Conservation (phyloP, 1,284 basidiomycete species). For the Malassezia equina region DNA sequence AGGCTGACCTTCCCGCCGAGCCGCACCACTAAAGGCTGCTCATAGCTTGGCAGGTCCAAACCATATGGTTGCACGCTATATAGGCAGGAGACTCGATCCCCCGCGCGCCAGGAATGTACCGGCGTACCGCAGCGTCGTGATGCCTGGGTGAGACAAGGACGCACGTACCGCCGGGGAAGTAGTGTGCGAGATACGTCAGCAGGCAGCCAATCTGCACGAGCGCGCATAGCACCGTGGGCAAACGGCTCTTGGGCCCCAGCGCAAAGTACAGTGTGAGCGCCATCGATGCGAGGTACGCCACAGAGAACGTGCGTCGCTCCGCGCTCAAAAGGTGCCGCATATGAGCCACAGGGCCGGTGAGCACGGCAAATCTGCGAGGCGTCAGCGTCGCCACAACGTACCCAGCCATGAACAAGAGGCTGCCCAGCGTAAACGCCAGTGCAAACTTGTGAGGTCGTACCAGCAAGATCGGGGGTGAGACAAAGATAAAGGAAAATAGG, state of each 20-base stretch:
- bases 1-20: slow-evolving; percentile 41
- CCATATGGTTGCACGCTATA: slow-evolving; percentile 12
- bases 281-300: slow-evolving; percentile 36
- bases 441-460: slow-evolving; percentile 41
- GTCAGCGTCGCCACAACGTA: slow-evolving; percentile 23
- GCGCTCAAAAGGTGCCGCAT: slow-evolving; percentile 38
- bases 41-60: not conserved
- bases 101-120: slow-evolving; percentile 37
- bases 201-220: slow-evolving; percentile 37
- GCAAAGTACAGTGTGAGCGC: slow-evolving; percentile 46
- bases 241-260: slow-evolving; percentile 34
- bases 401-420: slow-evolving; percentile 45
- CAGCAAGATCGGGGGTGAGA: slow-evolving; percentile 64
- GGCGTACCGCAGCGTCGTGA: slow-evolving; percentile 41
- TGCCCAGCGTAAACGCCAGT: slow-evolving; percentile 41
- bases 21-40: slow-evolving; percentile 35
- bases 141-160: slow-evolving; percentile 7
- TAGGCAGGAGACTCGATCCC: slow-evolving; percentile 36
- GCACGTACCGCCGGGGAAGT: slow-evolving; percentile 39
- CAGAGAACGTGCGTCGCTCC: slow-evolving; percentile 57
- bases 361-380: slow-evolving; percentile 31
- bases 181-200: slow-evolving; percentile 38
- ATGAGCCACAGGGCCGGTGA: slow-evolving; percentile 42
- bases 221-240: slow-evolving; percentile 36
- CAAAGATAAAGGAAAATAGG: slow-evolving; percentile 76